A percentile compares a stretch with the other conserved stretches of the same genome.
These are phyloP conservation scores for Grosmannia serpens DNA, from an alignment of 2,329 filamentous ascomycete species.

Conservation along the genomic window DNA sequence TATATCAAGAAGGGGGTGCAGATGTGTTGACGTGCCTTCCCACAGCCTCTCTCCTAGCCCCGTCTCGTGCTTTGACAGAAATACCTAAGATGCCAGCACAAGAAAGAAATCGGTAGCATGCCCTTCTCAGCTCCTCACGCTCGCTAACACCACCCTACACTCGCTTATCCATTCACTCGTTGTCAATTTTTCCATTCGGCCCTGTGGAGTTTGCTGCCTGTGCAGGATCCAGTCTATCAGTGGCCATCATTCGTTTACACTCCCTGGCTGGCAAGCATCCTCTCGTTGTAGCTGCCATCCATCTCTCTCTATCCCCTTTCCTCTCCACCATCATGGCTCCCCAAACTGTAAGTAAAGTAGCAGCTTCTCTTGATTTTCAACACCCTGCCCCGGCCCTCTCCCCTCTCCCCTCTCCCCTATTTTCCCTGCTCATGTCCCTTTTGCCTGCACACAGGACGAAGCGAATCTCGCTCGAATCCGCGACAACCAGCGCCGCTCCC, in stretches of 20 bases:
- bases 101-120: neutral
- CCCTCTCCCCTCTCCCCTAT: neutral
- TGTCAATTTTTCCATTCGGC: neutral
- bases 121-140: neutral
- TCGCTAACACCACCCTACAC: neutral
- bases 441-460: slow-evolving; percentile 8
- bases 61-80: neutral
- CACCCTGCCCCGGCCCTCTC: too few relatives aligned
- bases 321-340: neutral
- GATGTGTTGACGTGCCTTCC: neutral
- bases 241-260: neutral
- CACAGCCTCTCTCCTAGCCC: too few relatives aligned
- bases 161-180: neutral
- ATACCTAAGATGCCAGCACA: neutral
- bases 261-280: neutral
- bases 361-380: neutral
- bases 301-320: neutral
- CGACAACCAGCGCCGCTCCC: slow-evolving; percentile 67
- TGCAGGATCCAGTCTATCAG: neutral
- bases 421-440: neutral
- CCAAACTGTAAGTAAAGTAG: neutral
- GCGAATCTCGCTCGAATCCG: slow-evolving; percentile 45
- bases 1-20: neutral
- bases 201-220: neutral
- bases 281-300: neutral